Percentiles rank a stretch among this genome's conserved stretches.
Evolutionary conservation across 1,284 basidiomycete species (phyloP).

Genomic region (Vanrija pseudolonga): DNA sequence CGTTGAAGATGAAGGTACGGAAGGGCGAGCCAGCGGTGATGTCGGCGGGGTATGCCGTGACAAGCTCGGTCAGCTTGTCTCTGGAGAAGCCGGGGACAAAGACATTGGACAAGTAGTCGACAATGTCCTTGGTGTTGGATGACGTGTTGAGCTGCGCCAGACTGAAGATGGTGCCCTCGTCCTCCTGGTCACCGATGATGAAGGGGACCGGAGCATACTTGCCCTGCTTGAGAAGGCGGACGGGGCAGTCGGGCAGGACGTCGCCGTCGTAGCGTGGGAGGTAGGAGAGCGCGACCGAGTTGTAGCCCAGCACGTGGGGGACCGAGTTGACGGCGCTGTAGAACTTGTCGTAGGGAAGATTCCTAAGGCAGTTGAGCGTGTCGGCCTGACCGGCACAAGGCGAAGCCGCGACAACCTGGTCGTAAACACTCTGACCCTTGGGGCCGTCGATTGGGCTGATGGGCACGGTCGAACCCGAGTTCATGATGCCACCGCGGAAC

Average conservation of each 20-base stretch:
- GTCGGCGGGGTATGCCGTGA: constrained; percentile 26
- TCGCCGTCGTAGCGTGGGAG: constrained; percentile 56
- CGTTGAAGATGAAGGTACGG: constrained; percentile 14
- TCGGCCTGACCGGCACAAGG: constrained; percentile 41
- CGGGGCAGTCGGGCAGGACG: constrained; percentile 53
- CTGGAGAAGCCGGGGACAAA: no score
- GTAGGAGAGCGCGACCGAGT: constrained; percentile 47
- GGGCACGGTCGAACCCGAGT: constrained; percentile 48
- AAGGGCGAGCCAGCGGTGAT: constrained; percentile 21
- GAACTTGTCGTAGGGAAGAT: constrained; percentile 46
- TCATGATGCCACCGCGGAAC: constrained; percentile 44
- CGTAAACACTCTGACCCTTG: constrained; percentile 14
- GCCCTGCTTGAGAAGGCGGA: constrained; percentile 2
- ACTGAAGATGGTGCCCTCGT: constrained; percentile 16
- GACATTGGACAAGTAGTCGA: no score
- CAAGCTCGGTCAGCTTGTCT: constrained; percentile 16
- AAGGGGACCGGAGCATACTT: constrained; percentile 16
- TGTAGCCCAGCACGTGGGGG: constrained; percentile 10
- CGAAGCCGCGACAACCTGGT: constrained; percentile 6
- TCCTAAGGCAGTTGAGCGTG: constrained; percentile 56
- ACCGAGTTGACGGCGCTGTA: constrained; percentile 10
- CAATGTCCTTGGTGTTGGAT: constrained; percentile 24
- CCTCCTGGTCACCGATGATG: constrained; percentile 25
- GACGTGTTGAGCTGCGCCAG: constrained; percentile 23
- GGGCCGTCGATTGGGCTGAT: constrained; percentile 11